phyloP scores from a whole-genome alignment of 306 rosid genomes.

The Castanospermum australe region DNA sequence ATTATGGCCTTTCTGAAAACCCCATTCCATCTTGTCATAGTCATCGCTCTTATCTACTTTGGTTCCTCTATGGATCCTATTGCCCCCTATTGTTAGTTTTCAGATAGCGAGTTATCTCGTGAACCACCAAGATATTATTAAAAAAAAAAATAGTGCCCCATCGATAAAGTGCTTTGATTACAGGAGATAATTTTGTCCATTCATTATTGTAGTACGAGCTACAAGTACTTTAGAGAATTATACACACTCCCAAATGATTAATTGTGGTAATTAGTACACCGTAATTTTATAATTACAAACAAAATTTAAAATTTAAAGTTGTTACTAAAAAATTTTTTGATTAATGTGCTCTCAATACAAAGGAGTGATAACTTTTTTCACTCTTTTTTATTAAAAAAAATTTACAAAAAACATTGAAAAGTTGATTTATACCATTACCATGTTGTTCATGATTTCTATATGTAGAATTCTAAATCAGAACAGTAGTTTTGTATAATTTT shows the following conservation, averaged over 20 bases:
- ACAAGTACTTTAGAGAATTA: background rate
- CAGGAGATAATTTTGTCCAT: background rate
- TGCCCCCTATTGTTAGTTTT: background rate
- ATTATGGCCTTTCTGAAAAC: background rate
- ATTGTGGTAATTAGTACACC: too few species aligned
- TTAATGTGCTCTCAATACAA: too few species aligned
- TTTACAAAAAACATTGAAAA: background rate
- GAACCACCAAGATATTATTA: background rate
- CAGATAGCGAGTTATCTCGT: background rate
- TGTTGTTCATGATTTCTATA: background rate
- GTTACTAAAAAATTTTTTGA: too few species aligned
- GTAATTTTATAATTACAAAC: too few species aligned
- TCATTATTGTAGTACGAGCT: background rate
- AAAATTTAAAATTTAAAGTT: too few species aligned
- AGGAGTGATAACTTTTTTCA: too few species aligned
- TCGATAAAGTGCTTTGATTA: background rate
- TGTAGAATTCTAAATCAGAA: background rate
- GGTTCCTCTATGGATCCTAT: background rate
- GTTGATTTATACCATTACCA: background rate
- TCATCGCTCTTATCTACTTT: conserved; percentile 11
- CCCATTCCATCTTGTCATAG: conserved; percentile 1
- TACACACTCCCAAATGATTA: too few species aligned
- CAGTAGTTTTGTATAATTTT: background rate
- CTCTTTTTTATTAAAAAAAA: too few species aligned
- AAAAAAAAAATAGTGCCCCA: background rate